Base-by-base conservation (phyloP, 805 yeast genomes). In the Starmerella bombicola region DNA sequence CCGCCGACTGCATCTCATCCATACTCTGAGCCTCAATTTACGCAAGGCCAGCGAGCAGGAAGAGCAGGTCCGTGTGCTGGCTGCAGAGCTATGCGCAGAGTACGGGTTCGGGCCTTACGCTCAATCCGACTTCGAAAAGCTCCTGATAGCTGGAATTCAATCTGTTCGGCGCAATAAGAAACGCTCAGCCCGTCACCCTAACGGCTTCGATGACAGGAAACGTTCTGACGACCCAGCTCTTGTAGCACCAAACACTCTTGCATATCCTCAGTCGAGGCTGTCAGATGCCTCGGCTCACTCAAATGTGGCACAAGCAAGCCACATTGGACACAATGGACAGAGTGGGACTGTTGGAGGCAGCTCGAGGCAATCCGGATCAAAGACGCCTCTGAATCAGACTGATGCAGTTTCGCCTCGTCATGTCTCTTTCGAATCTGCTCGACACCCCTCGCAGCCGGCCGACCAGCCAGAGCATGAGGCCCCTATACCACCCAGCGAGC, bases 11-110 rank as follows among this genome's bases (percentile, higher is more conserved):
- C 95, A 85, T 60, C 67, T 91, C 40, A 91, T 91, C 31, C 96
- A 86, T 56, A 72, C 80, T 18, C 68, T 70, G 60, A 66, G 73
- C 36, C 62, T 76, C 42, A 70, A 76, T 47, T 62, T 73, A 16
- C 73, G 74, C 48, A 86, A 85, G 64, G 97, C 97, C 7, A 74
- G 84, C 42, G 97, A 91, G 57, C 98, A 88, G 59, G 96, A 88
- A 50, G 74, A 71, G 22, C 79, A 79, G 50, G 85, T 91, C 34
- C 67, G 69, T 36, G 70, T 73, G 37, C 91, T 93, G 28, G 95
- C 97, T 0, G 71, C 73, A 36, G 69, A 79, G 3, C 64, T 88
- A 34, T 66, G 93, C 53, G 65, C 68, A 2, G 98, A 91, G 61
- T 91, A 83, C 53, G 73, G 75, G 4, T 86, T 76, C 56, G 71